Conservation (phyloP, 331 rosid genomes). For the Malus hybrid region DNA sequence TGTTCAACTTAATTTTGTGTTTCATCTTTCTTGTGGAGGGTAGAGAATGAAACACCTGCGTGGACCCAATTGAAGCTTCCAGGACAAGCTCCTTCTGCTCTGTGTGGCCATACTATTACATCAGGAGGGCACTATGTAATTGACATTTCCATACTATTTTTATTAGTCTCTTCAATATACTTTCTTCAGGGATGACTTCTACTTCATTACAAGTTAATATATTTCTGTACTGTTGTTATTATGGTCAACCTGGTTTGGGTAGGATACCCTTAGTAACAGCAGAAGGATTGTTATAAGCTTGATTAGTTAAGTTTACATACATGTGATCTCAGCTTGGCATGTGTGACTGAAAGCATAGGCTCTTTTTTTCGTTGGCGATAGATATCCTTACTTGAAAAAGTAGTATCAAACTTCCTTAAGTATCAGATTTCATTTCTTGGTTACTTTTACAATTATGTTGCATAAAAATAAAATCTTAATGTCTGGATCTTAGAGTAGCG, state of each 20-base stretch:
- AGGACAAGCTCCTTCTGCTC: conserved; percentile 94
- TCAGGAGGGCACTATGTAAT: conserved; percentile 85
- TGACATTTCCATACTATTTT: conserved; percentile 1
- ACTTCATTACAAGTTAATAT: neutral
- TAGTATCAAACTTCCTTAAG: neutral
- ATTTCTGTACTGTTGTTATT: neutral
- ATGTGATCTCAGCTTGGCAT: neutral
- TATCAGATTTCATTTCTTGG: neutral
- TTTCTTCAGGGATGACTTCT: neutral
- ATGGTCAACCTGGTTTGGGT: neutral
- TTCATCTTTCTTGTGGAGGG: conserved; percentile 63
- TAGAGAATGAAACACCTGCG: conserved; percentile 90
- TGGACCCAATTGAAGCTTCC: conserved; percentile 99
- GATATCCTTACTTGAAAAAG: neutral
- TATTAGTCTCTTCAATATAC: conserved; percentile 6
- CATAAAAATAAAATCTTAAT: neutral
- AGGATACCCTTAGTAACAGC: neutral
- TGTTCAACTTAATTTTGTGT: conserved; percentile 27
- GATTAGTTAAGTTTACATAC: neutral
- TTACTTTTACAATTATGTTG: neutral
- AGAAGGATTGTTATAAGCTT: neutral
- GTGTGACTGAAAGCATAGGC: neutral
- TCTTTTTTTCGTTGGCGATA: neutral
- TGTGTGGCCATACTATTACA: conserved; percentile 88
- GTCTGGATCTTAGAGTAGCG: neutral